Evolutionary conservation across 2,329 filamentous ascomycete genomes (phyloP), one percentile per base, ranked within the genome.

Genomic region (Pseudocercospora crystallina): DNA sequence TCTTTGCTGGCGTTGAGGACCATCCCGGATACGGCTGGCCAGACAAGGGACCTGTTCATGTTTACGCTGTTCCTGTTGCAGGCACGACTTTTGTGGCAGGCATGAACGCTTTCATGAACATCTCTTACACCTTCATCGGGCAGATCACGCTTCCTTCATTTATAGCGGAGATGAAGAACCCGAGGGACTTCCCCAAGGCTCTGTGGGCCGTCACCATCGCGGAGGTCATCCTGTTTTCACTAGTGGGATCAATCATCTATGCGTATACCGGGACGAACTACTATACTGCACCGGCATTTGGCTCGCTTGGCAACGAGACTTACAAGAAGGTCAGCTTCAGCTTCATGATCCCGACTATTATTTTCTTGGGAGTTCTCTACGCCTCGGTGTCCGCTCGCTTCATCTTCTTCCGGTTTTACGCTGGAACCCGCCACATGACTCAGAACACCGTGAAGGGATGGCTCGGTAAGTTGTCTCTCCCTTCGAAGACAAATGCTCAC

Each of bases 121-220:
- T 96, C 66, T 89, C 85, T 72, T 96, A 96, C 69, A 96, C 91
- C 0, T 96, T 96, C 67, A 96, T 96, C 60, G 91, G 91, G 0
- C 91, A 96, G 68, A 95, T 96, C 63, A 96, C 91, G 0, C 79
- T 96, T 11, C 91, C 91, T 0, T 92, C 87, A 61, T 96, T 96
- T 74, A 96, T 96, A 58, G 90, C 91, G 3, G 91, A 96, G 71
- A 96, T 96, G 91, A 87, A 80, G 65, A 76, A 83, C 40, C 82
- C 79, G 1, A 84, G 81, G 50, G 91, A 96, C 61, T 96, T 96
- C 66, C 90, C 90, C 62, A 96, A 96, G 72, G 89, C 91, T 2
- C 81, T 96, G 1, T 96, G 90, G 83, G 86, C 86, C 2, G 90
- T 95, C 54, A 96, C 91, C 9, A 87, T 95, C 58, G 86, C 86